Evolutionary conservation across 371 early-diverging fungal species (phyloP).

Genomic region (Apophysomyces ossiformis): DNA sequence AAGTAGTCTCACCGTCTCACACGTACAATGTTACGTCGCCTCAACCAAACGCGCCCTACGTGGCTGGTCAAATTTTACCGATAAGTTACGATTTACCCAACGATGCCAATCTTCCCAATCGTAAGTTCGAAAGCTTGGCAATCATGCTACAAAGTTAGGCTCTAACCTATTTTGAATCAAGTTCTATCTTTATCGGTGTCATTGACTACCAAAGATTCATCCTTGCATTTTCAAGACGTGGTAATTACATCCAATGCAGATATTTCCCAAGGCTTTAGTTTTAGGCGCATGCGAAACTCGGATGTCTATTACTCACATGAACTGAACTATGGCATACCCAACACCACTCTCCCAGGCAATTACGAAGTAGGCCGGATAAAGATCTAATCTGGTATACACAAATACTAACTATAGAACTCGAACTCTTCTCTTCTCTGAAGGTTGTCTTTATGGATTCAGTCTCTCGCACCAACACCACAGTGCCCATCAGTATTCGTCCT

Average conservation of each 20-base stretch:
- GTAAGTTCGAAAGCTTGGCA: background rate
- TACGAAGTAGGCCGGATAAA: slow-evolving; percentile 27
- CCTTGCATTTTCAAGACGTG: slow-evolving; percentile 25
- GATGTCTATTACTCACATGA: slow-evolving; percentile 40
- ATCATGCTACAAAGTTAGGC: background rate
- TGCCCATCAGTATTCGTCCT: slow-evolving; percentile 42
- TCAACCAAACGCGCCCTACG: slow-evolving; percentile 38
- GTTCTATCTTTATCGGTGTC: slow-evolving; percentile 34
- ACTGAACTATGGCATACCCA: slow-evolving; percentile 41
- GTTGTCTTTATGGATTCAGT: slow-evolving; percentile 38
- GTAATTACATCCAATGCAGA: slow-evolving; percentile 38
- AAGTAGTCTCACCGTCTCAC: slow-evolving; percentile 5
- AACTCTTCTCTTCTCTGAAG: slow-evolving; percentile 10
- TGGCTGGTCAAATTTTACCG: slow-evolving; percentile 50
- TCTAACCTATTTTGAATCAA: slow-evolving; percentile 10
- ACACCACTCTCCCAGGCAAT: slow-evolving; percentile 32
- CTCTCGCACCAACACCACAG: slow-evolving; percentile 38
- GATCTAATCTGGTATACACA: background rate
- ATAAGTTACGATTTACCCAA: slow-evolving; percentile 32
- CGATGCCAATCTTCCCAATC: slow-evolving; percentile 10
- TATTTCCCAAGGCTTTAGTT: slow-evolving; percentile 39
- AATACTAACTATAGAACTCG: background rate
- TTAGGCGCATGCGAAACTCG: slow-evolving; percentile 27
- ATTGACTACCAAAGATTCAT: slow-evolving; percentile 30
- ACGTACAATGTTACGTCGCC: slow-evolving; percentile 45